Evolutionary conservation across 2,329 filamentous ascomycete species (phyloP).

Genomic region (Chaetomiaceae sp.): DNA sequence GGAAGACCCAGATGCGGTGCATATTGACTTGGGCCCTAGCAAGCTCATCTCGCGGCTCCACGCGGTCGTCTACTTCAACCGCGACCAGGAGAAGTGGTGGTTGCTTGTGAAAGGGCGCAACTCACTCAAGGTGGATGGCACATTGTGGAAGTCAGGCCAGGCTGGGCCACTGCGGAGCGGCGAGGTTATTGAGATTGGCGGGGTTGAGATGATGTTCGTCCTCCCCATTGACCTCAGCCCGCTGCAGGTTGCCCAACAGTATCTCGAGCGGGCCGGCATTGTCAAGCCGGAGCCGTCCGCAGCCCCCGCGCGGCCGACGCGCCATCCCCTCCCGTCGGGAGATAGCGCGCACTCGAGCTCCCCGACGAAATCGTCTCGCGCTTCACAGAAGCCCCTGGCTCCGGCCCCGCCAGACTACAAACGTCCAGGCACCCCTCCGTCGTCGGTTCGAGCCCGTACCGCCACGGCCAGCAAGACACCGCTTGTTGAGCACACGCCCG

Average conservation of each 20-base stretch:
- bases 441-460: slow-evolving; percentile 40
- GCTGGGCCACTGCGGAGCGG: slow-evolving; percentile 71
- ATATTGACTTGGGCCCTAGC: slow-evolving; percentile 84
- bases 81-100: slow-evolving; percentile 69
- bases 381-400: slow-evolving; percentile 48
- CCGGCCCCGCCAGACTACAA: slow-evolving; percentile 58
- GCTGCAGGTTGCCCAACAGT: slow-evolving; percentile 63
- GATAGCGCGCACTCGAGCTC: slow-evolving; percentile 27
- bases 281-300: slow-evolving; percentile 30
- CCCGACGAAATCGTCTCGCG: slow-evolving; percentile 28
- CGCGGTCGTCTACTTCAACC: slow-evolving; percentile 69
- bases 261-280: slow-evolving; percentile 64
- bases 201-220: slow-evolving; percentile 98
- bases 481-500: slow-evolving; percentile 32
- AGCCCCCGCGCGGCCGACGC: slow-evolving; percentile 18
- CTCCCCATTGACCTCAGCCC: slow-evolving; percentile 69
- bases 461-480: slow-evolving; percentile 37
- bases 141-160: slow-evolving; percentile 61
- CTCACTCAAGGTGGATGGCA: slow-evolving; percentile 78
- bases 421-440: slow-evolving; percentile 58
- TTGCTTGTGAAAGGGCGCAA: slow-evolving; percentile 88
- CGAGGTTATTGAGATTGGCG: slow-evolving; percentile 85
- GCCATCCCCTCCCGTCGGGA: slow-evolving; percentile 29
- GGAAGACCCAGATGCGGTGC: slow-evolving; percentile 53
- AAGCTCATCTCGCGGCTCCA: slow-evolving; percentile 77